phyloP scores from a whole-genome alignment of 2,329 filamentous ascomycete species.

The Ambrosiella cleistominuta region DNA sequence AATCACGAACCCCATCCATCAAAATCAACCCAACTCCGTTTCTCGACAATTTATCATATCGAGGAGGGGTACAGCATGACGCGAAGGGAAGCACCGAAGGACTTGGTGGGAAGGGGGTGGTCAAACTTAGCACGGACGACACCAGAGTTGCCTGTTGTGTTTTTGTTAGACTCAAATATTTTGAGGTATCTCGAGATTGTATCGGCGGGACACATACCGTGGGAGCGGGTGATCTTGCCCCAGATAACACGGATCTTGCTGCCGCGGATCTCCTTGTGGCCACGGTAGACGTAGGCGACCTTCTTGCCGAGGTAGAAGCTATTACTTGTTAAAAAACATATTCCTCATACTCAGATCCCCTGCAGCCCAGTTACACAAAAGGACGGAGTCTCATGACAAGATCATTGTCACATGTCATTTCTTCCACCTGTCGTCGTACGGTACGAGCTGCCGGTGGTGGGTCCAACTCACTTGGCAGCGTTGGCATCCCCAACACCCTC shows the following conservation, averaged over 20 bases:
- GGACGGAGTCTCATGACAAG: too few relatives aligned
- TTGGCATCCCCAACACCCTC: slow-evolving; percentile 88
- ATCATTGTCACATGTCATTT: too few relatives aligned
- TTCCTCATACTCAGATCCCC: background rate
- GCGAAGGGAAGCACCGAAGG: slow-evolving; percentile 89
- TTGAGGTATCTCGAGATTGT: background rate
- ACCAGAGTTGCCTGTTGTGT: slow-evolving; percentile 67
- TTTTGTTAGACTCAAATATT: background rate
- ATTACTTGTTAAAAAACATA: slow-evolving; percentile 17
- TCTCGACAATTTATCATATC: slow-evolving; percentile 51
- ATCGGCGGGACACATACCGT: slow-evolving; percentile 44
- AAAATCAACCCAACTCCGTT: slow-evolving; percentile 41
- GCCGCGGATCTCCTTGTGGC: slow-evolving; percentile 82
- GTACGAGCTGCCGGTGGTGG: background rate
- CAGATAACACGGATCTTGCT: slow-evolving; percentile 99
- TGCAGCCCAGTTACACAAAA: background rate
- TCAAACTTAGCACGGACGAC: slow-evolving; percentile 96
- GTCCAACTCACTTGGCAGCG: slow-evolving; percentile 59
- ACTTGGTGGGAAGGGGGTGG: slow-evolving; percentile 87
- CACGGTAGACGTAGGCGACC: slow-evolving; percentile 97
- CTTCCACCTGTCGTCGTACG: background rate
- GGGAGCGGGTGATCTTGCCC: slow-evolving; percentile 92
- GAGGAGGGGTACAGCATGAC: slow-evolving; percentile 97
- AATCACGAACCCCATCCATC: slow-evolving; percentile 34
- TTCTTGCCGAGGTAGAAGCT: slow-evolving; percentile 98